Evolutionary conservation across 108 stramenopile species (phyloP).

Genomic region (Skeletonema tropicum): DNA sequence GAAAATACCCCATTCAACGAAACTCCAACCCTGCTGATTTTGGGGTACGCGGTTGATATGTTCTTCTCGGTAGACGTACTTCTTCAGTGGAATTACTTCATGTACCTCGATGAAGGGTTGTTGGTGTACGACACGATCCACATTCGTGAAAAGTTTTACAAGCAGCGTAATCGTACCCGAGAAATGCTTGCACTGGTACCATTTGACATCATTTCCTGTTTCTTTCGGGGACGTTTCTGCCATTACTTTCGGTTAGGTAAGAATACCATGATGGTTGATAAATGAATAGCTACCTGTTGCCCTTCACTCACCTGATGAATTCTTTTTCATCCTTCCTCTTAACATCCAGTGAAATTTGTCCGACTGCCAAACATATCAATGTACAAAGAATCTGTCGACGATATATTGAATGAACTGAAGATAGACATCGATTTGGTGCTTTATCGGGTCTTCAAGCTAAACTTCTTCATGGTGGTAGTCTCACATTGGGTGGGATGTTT

Average conservation of each 20-base stretch:
- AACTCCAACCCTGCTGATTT: slow-evolving; percentile 17
- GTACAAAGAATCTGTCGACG: slow-evolving; percentile 21
- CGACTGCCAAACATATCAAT: slow-evolving; percentile 35
- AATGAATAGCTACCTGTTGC: background rate
- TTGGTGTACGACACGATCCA: slow-evolving; percentile 26
- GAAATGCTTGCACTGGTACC: slow-evolving; percentile 38
- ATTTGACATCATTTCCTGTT: slow-evolving; percentile 27
- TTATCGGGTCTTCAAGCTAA: slow-evolving; percentile 36
- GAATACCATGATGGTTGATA: background rate
- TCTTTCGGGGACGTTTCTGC: slow-evolving; percentile 14
- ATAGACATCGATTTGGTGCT: slow-evolving; percentile 61
- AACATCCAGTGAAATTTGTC: slow-evolving; percentile 15
- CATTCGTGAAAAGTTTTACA: slow-evolving; percentile 37
- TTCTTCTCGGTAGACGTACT: slow-evolving; percentile 34
- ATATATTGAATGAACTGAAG: slow-evolving; percentile 55
- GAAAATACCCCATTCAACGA: slow-evolving; percentile 25
- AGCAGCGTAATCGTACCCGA: background rate
- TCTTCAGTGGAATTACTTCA: slow-evolving; percentile 37
- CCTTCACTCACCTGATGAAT: background rate
- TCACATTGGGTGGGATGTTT: slow-evolving; percentile 53
- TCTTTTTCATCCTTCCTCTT: background rate
- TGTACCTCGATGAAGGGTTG: slow-evolving; percentile 44
- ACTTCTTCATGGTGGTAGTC: slow-evolving; percentile 39
- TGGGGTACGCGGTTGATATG: slow-evolving; percentile 38
- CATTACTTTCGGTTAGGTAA: slow-evolving; percentile 32